Evolutionary conservation across 2,329 filamentous ascomycete species (phyloP).

Genomic region (Penicillium olsonii): DNA sequence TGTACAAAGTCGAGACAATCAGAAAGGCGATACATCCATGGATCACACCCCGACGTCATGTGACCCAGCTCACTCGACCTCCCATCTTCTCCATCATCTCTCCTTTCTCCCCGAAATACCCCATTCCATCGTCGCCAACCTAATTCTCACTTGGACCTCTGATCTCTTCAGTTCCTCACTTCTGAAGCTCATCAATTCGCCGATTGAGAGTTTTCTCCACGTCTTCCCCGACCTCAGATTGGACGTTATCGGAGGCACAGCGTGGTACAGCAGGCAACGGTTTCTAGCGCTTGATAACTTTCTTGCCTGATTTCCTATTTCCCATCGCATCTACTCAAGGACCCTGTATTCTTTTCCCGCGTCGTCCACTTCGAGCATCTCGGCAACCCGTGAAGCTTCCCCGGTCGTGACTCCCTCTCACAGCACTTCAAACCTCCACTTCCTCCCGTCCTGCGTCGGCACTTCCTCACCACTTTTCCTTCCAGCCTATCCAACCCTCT

Average conservation of each 20-base stretch:
- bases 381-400: conserved; percentile 21
- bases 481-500: conserved; percentile 29
- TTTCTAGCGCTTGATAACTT: conserved; percentile 13
- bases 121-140: background rate
- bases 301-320: conserved; percentile 19
- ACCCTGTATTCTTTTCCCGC: conserved; percentile 12
- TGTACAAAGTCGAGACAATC: background rate
- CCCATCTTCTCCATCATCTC: conserved; percentile 2
- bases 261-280: conserved; percentile 14
- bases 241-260: conserved; percentile 13
- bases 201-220: conserved; percentile 1
- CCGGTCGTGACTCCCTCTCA: conserved; percentile 15
- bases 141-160: background rate
- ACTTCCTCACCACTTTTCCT: conserved; percentile 39
- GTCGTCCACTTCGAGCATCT: conserved; percentile 15
- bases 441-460: conserved; percentile 27
- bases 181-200: background rate
- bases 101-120: background rate
- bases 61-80: conserved; percentile 10
- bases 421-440: conserved; percentile 29
- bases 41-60: conserved; percentile 7
- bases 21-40: conserved; percentile 1
- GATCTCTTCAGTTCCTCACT: background rate
- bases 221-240: conserved; percentile 7
- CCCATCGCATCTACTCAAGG: conserved; percentile 21